phyloP scores from a whole-genome alignment of 1,139 yeast genomes.

The Ashbya aceris region DNA sequence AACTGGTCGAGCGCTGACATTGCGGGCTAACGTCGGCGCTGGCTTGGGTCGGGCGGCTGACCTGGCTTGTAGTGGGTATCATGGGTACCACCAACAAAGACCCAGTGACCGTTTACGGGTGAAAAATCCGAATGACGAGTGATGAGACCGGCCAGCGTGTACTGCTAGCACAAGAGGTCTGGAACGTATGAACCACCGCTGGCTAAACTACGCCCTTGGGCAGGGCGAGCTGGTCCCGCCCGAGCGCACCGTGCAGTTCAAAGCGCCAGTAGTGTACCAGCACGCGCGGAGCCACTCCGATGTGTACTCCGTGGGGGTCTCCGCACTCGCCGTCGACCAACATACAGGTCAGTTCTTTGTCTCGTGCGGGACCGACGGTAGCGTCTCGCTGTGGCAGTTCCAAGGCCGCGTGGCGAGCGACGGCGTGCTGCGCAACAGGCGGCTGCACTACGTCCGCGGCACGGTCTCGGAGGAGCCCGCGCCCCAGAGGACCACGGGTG shows the following conservation, averaged over 20 bases:
- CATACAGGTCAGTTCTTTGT: slow-evolving; percentile 41
- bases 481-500: background rate
- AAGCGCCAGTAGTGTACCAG: slow-evolving; percentile 1
- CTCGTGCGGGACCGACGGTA: slow-evolving; percentile 73
- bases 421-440: background rate
- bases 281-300: background rate
- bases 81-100: background rate
- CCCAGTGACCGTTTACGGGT: slow-evolving; percentile 15
- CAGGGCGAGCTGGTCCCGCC: background rate
- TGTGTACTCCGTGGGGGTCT: slow-evolving; percentile 29
- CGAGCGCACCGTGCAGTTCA: background rate
- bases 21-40: background rate
- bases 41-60: background rate
- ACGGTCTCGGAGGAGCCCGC: background rate
- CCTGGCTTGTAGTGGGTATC: too few species aligned
- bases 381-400: slow-evolving; percentile 50
- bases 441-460: background rate
- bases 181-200: slow-evolving; percentile 3
- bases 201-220: slow-evolving; percentile 3
- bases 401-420: background rate
- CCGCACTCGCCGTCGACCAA: slow-evolving; percentile 54
- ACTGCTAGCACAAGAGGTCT: too few species aligned
- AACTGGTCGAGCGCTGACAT: slow-evolving; percentile 20
- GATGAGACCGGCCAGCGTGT: too few species aligned
- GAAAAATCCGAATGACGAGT: background rate